Evolutionary conservation across 495 filamentous ascomycete species (phyloP).

Genomic region (Neurospora pannonica): DNA sequence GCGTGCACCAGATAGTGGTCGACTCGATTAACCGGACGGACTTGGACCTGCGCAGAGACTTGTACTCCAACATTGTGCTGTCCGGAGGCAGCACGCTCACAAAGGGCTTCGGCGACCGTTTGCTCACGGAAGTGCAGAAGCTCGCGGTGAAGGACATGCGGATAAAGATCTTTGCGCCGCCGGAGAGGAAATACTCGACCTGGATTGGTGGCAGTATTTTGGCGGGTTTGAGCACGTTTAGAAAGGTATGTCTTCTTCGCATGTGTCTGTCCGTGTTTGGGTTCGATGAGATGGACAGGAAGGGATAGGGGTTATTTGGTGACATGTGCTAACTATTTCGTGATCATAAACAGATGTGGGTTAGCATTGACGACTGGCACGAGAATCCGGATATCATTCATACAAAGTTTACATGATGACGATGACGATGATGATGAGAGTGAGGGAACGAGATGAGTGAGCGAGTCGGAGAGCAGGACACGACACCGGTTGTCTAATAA

Average conservation of each 20-base stretch:
- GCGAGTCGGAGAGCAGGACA: not conserved
- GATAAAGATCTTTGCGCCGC: constrained; percentile 96
- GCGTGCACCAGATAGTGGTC: constrained; percentile 94
- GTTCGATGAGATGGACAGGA: not conserved
- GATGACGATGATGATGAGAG: not conserved
- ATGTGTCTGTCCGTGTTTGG: no score
- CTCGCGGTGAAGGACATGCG: constrained; percentile 97
- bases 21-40: constrained; percentile 96
- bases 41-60: constrained; percentile 84
- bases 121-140: constrained; percentile 84
- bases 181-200: constrained; percentile 94
- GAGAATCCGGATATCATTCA: constrained; percentile 98
- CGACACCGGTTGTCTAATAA: not conserved
- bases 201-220: constrained; percentile 99
- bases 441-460: not conserved
- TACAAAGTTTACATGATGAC: constrained; percentile 77
- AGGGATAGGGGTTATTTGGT: no score
- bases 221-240: constrained; percentile 92
- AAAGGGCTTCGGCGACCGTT: constrained; percentile 84
- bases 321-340: constrained; percentile 2
- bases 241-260: constrained; percentile 58
- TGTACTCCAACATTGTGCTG: constrained; percentile 94
- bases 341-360: constrained; percentile 73
- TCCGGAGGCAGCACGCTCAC: constrained; percentile 87
- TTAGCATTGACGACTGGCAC: constrained; percentile 97